Conservation (phyloP, 1,139 yeast genomes). For the Zygosaccharomyces sapae region DNA sequence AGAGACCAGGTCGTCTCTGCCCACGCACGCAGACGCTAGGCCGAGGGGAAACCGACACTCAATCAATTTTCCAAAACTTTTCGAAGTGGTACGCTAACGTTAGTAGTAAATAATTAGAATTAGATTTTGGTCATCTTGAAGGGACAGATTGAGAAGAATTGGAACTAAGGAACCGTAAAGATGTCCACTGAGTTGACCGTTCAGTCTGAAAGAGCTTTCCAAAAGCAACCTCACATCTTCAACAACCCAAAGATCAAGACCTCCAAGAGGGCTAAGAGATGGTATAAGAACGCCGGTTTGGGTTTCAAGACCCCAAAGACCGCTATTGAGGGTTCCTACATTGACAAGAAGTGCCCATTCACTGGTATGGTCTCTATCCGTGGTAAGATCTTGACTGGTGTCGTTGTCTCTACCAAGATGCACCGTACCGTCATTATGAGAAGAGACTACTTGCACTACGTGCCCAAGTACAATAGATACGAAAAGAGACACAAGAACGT, state of each 20-base stretch:
- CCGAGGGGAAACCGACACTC: slow-evolving; percentile 2
- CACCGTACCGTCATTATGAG: slow-evolving; percentile 99
- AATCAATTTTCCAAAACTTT: slow-evolving; percentile 12
- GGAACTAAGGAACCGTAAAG: slow-evolving; percentile 40
- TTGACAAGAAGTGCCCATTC: slow-evolving; percentile 99
- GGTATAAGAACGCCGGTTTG: slow-evolving; percentile 99
- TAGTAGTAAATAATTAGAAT: neutral
- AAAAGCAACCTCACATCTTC: slow-evolving; percentile 99
- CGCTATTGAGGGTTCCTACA: slow-evolving; percentile 98
- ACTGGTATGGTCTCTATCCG: slow-evolving; percentile 95
- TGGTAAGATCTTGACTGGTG: slow-evolving; percentile 98
- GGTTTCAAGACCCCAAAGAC: slow-evolving; percentile 99
- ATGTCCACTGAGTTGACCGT: slow-evolving; percentile 99
- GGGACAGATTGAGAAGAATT: slow-evolving; percentile 11
- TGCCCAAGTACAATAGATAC: slow-evolving; percentile 99
- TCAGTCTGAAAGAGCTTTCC: slow-evolving; percentile 99
- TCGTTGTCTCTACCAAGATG: slow-evolving; percentile 99
- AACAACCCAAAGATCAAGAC: slow-evolving; percentile 99
- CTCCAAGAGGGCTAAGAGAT: slow-evolving; percentile 98
- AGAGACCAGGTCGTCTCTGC: neutral
- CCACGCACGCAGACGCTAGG: slow-evolving; percentile 3
- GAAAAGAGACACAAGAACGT: slow-evolving; percentile 99
- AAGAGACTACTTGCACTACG: slow-evolving; percentile 99
- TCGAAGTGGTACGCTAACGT: slow-evolving; percentile 8
- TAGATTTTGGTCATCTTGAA: neutral